Evolutionary conservation across 768 basidiomycete genomes (phyloP).

Genomic region (Suillus brevipes): DNA sequence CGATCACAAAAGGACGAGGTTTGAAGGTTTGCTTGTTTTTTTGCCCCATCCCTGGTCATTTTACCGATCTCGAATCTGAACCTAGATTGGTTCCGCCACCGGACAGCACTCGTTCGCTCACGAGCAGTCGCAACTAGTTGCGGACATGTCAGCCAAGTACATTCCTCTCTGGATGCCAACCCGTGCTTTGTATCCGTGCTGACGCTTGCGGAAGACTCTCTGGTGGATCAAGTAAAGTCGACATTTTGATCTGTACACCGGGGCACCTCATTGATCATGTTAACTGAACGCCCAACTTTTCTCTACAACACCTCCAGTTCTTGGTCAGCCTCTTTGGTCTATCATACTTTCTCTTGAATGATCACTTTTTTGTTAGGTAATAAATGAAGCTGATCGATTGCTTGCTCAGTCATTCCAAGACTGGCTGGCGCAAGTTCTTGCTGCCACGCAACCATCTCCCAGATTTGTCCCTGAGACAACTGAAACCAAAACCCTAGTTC

Average conservation of each 20-base stretch:
- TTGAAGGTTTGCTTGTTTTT: conserved; percentile 63
- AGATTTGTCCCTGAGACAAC: conserved; percentile 6
- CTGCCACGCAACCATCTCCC: conserved; percentile 57
- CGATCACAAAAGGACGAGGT: conserved; percentile 78
- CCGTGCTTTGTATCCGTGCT: neutral
- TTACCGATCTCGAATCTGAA: conserved; percentile 11
- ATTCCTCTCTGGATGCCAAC: conserved; percentile 14
- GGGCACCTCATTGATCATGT: conserved; percentile 95
- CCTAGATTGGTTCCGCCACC: conserved; percentile 74
- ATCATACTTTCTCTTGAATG: neutral
- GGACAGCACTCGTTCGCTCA: conserved; percentile 94
- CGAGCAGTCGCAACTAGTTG: conserved; percentile 82
- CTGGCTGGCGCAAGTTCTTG: conserved; percentile 84
- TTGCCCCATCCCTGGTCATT: neutral
- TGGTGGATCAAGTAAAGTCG: conserved; percentile 89
- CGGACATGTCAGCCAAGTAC: conserved; percentile 55
- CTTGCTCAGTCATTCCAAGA: conserved; percentile 95
- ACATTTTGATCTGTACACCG: conserved; percentile 94
- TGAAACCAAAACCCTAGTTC: conserved; percentile 3
- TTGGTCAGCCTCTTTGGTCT: conserved; percentile 53
- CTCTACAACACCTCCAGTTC: conserved; percentile 93
- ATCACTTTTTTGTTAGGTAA: conserved; percentile 57
- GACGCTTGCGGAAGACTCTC: conserved; percentile 47
- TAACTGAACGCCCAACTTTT: conserved; percentile 83
- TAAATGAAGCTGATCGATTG: conserved; percentile 97